Conservation (phyloP, 148 eudicot species). For the Drosera capensis region DNA sequence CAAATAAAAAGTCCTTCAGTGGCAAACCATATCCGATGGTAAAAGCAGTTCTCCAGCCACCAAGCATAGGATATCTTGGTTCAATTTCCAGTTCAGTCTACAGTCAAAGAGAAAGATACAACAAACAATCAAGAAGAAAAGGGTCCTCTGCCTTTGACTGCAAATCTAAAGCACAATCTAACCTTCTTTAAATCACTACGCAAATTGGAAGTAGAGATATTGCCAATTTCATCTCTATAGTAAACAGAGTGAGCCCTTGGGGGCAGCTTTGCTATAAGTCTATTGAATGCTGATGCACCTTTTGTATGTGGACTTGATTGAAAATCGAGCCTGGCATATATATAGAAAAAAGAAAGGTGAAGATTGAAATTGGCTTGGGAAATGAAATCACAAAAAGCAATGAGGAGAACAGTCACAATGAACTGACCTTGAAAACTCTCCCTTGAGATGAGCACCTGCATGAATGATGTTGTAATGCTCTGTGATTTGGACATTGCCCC, state of each 20-base stretch:
- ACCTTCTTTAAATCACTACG: conserved; percentile 54
- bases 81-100: conserved; percentile 88
- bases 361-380: not conserved
- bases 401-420: not conserved
- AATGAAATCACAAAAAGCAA: not conserved
- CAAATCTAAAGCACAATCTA: not conserved
- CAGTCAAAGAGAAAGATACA: conserved; percentile 14
- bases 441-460: conserved; percentile 75
- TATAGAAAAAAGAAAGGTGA: conserved; percentile 2
- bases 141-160: not conserved
- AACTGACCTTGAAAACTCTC: conserved; percentile 71
- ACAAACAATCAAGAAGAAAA: conserved; percentile 5
- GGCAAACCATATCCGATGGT: conserved; percentile 92
- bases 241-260: conserved; percentile 87
- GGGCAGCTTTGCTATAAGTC: conserved; percentile 60
- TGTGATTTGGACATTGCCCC: conserved; percentile 94
- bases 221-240: conserved; percentile 95
- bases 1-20: conserved; percentile 69
- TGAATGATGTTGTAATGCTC: conserved; percentile 82
- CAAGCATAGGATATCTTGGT: conserved; percentile 90
- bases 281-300: conserved; percentile 63
- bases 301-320: conserved; percentile 51
- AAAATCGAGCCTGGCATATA: conserved; percentile 53
- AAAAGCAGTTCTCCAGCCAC: conserved; percentile 90
- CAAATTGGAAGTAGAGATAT: conserved; percentile 87